Evolutionary conservation across 257 asterid genomes (phyloP).

Genomic region (Coffea eugenioides): DNA sequence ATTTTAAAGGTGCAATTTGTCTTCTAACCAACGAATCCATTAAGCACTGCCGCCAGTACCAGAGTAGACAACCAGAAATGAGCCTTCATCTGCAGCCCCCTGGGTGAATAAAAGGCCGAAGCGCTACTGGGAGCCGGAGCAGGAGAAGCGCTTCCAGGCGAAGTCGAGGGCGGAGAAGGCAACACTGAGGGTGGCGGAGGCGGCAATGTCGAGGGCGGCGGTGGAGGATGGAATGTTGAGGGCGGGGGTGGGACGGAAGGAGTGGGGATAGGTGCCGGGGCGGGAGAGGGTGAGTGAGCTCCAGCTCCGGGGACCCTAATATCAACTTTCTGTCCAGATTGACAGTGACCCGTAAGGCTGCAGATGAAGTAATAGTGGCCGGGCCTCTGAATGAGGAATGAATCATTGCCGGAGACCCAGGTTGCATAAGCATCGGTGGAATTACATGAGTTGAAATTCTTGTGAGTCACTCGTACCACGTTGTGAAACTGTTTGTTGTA

Average conservation of each 20-base stretch:
- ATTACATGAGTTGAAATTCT: conserved; percentile 48
- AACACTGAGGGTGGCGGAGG: neutral
- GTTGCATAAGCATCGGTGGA: conserved; percentile 26
- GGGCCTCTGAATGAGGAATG: conserved; percentile 31
- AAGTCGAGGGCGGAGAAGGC: neutral
- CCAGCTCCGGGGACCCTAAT: conserved; percentile 31
- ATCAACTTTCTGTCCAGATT: conserved; percentile 50
- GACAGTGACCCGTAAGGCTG: conserved; percentile 45
- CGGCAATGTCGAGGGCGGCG: neutral
- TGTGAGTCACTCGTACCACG: conserved; percentile 53
- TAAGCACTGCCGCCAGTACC: neutral
- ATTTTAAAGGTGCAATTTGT: neutral
- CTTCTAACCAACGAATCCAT: neutral
- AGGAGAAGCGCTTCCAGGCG: neutral
- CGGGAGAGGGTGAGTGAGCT: neutral
- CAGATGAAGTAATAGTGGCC: conserved; percentile 68
- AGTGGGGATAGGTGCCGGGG: neutral
- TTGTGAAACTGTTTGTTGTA: conserved; percentile 49
- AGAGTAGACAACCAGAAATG: neutral
- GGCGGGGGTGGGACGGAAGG: neutral
- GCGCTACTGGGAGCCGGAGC: neutral
- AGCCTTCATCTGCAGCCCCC: neutral
- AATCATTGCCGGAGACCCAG: conserved; percentile 45
- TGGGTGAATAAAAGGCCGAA: neutral
- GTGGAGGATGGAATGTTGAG: too few relatives aligned